Base-by-base conservation (phyloP, 352 stramenopile species). In the Phytophthora boehmeriae region DNA sequence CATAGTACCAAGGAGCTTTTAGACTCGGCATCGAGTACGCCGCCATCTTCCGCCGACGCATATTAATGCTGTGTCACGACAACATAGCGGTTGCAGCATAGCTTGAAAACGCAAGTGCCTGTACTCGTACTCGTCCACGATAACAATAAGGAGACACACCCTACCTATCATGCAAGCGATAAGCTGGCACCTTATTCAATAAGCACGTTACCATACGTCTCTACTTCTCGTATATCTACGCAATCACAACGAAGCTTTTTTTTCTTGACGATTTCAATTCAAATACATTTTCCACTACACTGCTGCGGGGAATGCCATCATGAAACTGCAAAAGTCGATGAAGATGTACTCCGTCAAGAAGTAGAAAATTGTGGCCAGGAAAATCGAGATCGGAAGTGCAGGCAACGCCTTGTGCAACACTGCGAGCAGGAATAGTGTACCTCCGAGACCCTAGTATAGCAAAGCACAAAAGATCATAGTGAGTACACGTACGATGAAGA, bases 351-450 rank as follows among this genome's bases (percentile, higher is more conserved):
- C 72, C 48, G 86, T 91, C 68, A 88, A 80, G 57, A 95, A 88
- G 71, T 93, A 95, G 56, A 95, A 90, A 54, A 83, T 78, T 44
- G 78, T 89, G 46, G 83, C 81, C 38, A 95, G 66, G 58, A 95
- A 95, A 59, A 95, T 95, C 51, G 86, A 95, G 63, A 99, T 99
- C 5, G 97, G 97, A 45, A 99, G 67, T 16, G 97, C 97, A 0
- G 96, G 96, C 11, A 99, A 74, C 16, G 96, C 96, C 64, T 93
- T 93, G 57, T 98, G 83, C 34, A 97, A 88, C 47, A 99, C 85
- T 2, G 91, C 83, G 28, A 99, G 79, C 34, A 99, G 74, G 36
- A 99, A 93, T 11, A 99, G 71, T 19, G 97, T 99, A 16, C 83
- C 90, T 38, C 89, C 89, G 2, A 99, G 83, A 49, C 92, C 93